A percentile compares a stretch with the other conserved stretches of the same genome.
phyloP scores from a whole-genome alignment of 1,284 basidiomycete species.

The Neolentinus lepideus region DNA sequence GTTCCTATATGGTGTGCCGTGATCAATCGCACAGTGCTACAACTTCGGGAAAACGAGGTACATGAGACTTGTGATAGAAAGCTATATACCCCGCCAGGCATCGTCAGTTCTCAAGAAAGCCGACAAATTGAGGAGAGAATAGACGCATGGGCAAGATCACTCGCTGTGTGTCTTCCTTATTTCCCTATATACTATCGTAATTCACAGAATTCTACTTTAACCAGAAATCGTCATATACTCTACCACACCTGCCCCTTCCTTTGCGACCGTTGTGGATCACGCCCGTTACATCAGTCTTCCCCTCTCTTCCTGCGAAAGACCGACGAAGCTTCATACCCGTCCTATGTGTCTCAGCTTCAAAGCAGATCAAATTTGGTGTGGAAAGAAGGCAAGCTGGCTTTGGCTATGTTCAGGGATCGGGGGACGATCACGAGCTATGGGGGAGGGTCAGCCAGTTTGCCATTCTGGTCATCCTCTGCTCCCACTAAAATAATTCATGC shows the following conservation, averaged over 20 bases:
- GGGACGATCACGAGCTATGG: conserved; percentile 88
- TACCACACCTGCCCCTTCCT: conserved; percentile 42
- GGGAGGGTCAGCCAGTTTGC: conserved; percentile 46
- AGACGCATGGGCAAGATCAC: conserved; percentile 55
- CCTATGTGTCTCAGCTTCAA: conserved; percentile 76
- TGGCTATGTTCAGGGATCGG: conserved; percentile 82
- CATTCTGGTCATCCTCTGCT: neutral
- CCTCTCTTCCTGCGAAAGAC: conserved; percentile 22
- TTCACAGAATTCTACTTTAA: neutral
- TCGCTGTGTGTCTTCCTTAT: conserved; percentile 36
- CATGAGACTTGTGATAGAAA: conserved; percentile 37
- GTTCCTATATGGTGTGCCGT: conserved; percentile 95
- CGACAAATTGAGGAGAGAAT: conserved; percentile 60
- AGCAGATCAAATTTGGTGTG: conserved; percentile 46
- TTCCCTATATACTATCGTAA: neutral
- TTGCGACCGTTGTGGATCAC: conserved; percentile 68
- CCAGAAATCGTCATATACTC: conserved; percentile 44
- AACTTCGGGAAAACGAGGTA: conserved; percentile 8
- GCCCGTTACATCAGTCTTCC: conserved; percentile 40
- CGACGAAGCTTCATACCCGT: conserved; percentile 47
- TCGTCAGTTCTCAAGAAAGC: conserved; percentile 68
- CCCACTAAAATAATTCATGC: neutral
- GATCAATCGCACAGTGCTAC: conserved; percentile 66
- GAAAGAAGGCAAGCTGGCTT: conserved; percentile 58
- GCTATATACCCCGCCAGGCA: conserved; percentile 60